Conservation (phyloP, 345 rosid genomes). For the Hibiscus mutabilis region DNA sequence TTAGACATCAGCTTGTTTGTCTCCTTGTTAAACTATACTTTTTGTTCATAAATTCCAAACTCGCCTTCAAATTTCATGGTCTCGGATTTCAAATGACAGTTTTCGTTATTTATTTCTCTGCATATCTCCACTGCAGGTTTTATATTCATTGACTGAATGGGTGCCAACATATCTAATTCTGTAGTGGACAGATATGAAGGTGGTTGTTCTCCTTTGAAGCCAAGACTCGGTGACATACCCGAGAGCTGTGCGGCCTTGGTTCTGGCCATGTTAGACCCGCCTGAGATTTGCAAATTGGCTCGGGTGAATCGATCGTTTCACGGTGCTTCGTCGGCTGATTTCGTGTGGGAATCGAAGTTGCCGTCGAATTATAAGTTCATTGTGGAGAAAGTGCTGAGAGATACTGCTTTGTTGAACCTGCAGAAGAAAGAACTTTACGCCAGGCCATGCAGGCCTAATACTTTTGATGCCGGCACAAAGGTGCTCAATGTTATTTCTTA, state of each 20-base stretch:
- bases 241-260: conserved; percentile 58
- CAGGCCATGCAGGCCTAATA: conserved; percentile 29
- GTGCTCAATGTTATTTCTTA: conserved; percentile 14
- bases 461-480: conserved; percentile 49
- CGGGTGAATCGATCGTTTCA: conserved; percentile 41
- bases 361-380: conserved; percentile 40
- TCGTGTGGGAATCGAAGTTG: conserved; percentile 55
- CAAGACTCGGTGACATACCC: conserved; percentile 47
- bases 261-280: conserved; percentile 41
- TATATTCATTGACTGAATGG: not conserved
- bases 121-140: not conserved
- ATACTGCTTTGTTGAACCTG: conserved; percentile 21
- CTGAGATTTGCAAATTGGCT: conserved; percentile 52
- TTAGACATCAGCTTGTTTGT: not conserved
- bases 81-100: conserved; percentile 3
- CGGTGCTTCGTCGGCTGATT: conserved; percentile 57
- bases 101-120: not conserved
- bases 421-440: conserved; percentile 45
- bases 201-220: conserved; percentile 14
- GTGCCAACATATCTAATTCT: conserved; percentile 5
- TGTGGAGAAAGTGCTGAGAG: conserved; percentile 35
- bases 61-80: not conserved
- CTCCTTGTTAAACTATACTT: not conserved
- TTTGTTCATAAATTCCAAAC: not conserved
- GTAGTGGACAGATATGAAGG: conserved; percentile 10